Conservation (phyloP, 441 rosid species). For the Adansonia grandidieri region DNA sequence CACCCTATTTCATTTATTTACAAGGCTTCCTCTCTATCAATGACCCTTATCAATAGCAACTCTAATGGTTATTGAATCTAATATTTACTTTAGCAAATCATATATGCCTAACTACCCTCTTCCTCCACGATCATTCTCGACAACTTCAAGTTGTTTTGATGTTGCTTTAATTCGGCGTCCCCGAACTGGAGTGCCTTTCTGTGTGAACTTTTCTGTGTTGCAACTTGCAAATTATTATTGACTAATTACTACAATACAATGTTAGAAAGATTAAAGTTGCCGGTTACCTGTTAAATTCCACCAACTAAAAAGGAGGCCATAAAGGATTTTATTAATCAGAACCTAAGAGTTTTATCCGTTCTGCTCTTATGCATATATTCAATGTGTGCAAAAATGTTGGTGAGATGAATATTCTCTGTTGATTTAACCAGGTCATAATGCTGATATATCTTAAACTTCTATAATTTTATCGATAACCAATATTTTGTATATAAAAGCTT, state of each 20-base stretch:
- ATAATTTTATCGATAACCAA: not conserved
- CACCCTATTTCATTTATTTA: too few species aligned
- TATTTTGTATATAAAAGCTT: too few species aligned
- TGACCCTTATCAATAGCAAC: not conserved
- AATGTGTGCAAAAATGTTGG: not conserved
- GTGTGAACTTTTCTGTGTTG: not conserved
- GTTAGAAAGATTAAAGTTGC: conserved; percentile 1
- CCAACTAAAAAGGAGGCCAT: conserved; percentile 16
- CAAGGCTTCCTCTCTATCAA: too few species aligned
- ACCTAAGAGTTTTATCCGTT: not conserved
- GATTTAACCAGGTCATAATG: not conserved
- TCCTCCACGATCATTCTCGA: not conserved
- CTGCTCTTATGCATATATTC: not conserved
- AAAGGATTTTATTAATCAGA: not conserved
- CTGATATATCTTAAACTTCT: not conserved
- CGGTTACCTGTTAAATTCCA: not conserved
- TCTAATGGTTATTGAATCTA: conserved; percentile 14
- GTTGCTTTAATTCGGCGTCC: not conserved
- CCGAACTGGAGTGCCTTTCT: not conserved
- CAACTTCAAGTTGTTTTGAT: not conserved
- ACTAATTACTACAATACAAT: not conserved
- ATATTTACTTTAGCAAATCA: not conserved
- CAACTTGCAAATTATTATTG: not conserved
- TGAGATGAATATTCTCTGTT: not conserved
- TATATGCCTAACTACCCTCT: not conserved